Base-by-base conservation (phyloP, 2,329 filamentous ascomycete species). In the Xylariaceae sp. region DNA sequence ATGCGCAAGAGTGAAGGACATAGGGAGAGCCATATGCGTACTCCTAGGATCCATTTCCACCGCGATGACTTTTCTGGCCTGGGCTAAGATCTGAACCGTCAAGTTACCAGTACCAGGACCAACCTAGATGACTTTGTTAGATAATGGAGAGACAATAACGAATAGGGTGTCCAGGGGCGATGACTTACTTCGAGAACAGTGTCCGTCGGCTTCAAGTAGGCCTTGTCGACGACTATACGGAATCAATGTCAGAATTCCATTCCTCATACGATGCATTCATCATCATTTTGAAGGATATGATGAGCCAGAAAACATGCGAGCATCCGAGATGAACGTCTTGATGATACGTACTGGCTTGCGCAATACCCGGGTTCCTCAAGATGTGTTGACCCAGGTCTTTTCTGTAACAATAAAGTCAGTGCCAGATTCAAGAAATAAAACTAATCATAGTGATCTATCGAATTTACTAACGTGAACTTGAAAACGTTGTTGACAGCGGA, bases 31-130 rank as follows among this genome's bases (percentile, higher is more conserved):
- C 8, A 4, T 6, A 52, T 49, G 17, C 51, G 7, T 56, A 63
- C 63, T 97, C 71, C 94, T 83, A 17, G 94, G 92, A 76, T 99
- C 94, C 73, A 97, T 82, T 78, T 99, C 94, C 54, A 97, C 90
- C 3, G 90, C 67, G 55, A 92, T 88, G 30, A 81, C 77, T 65
- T 89, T 90, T 74, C 92, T 92, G 18, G 90, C 91, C 64, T 90
- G 88, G 69, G 94, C 90, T 30, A 97, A 78, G 2, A 97, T 97
- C 60, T 90, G 84, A 30, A 94, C 88, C 0, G 93, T 97, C 67
- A 97, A 74, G 72, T 92, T 91, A 62, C 89, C 89, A 9, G 88
- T 90, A 67, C 89, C 88, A n/a, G 87, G 88, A 66, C 88, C 88
- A 63, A 91, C 84, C 90, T 87, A 58, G 34, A 58, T 51, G n/a